Conservation (phyloP, 345 rosid species). For the Populus deltoides region DNA sequence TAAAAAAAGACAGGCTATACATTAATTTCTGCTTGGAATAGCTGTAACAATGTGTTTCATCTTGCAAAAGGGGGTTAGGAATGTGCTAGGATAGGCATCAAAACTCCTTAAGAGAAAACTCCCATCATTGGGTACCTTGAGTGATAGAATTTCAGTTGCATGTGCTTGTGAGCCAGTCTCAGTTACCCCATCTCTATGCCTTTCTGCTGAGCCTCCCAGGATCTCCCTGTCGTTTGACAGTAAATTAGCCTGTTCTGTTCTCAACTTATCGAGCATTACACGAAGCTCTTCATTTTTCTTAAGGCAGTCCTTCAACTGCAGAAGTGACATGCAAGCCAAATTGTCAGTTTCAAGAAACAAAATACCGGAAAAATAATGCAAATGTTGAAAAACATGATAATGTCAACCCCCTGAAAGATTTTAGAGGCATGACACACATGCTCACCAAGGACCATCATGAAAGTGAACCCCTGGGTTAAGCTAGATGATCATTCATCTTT, state of each 20-base stretch:
- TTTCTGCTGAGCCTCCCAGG: constrained; percentile 23
- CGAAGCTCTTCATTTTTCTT: constrained; percentile 89
- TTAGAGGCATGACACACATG: background rate
- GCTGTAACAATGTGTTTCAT: background rate
- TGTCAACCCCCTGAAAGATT: background rate
- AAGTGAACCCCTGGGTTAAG: background rate
- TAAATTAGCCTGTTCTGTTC: constrained; percentile 60
- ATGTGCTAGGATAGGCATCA: background rate
- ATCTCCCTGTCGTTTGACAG: constrained; percentile 22
- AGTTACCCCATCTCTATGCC: constrained; percentile 28
- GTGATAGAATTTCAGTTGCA: constrained; percentile 51
- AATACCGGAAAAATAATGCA: background rate
- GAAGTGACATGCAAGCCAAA: background rate
- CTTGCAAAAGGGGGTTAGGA: background rate
- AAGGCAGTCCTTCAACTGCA: constrained; percentile 82
- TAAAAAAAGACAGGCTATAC: background rate
- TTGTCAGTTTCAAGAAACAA: background rate
- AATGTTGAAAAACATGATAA: background rate
- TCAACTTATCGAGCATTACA: constrained; percentile 54
- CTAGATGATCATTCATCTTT: background rate
- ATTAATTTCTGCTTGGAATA: background rate
- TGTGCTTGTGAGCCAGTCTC: constrained; percentile 33
- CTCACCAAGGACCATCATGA: background rate
- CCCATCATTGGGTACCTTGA: constrained; percentile 48
- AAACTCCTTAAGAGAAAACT: background rate